Evolutionary conservation across 2,329 filamentous ascomycete species (phyloP).

Genomic region (Elsinoe necatrix): DNA sequence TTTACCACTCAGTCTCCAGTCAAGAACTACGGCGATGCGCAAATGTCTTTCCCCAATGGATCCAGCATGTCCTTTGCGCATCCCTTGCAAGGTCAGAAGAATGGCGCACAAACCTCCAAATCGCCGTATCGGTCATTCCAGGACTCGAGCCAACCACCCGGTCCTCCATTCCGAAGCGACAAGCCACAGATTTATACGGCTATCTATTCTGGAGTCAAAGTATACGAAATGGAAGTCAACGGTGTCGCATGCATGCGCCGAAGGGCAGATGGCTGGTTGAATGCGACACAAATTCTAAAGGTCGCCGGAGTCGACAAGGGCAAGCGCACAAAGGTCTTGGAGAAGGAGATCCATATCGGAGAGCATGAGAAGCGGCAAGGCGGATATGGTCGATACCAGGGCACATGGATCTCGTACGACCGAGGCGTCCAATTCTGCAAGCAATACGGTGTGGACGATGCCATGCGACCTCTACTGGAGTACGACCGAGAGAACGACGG

Average conservation of each 20-base stretch:
- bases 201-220: slow-evolving; percentile 88
- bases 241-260: slow-evolving; percentile 90
- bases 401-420: slow-evolving; percentile 95
- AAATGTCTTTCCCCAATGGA: slow-evolving; percentile 7
- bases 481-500: slow-evolving; percentile 75
- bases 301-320: slow-evolving; percentile 96
- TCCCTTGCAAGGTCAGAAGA: slow-evolving; percentile 1
- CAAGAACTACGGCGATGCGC: slow-evolving; percentile 12
- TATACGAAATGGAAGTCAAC: slow-evolving; percentile 98
- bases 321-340: slow-evolving; percentile 92
- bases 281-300: slow-evolving; percentile 96
- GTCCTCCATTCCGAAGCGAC: slow-evolving; percentile 21
- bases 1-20: slow-evolving; percentile 11
- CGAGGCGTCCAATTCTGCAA: slow-evolving; percentile 87
- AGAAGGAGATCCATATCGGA: slow-evolving; percentile 93
- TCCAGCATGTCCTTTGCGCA: slow-evolving; percentile 10
- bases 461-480: slow-evolving; percentile 64
- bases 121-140: slow-evolving; percentile 12
- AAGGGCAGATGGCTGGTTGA: slow-evolving; percentile 89
- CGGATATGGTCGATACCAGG: slow-evolving; percentile 97
- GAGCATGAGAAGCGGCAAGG: slow-evolving; percentile 98
- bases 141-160: slow-evolving; percentile 11
- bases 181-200: slow-evolving; percentile 52
- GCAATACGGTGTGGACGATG: slow-evolving; percentile 65
- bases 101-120: slow-evolving; percentile 13